These are phyloP conservation scores for Claviceps sp. DNA, from an alignment of 2,329 filamentous ascomycete genomes.

Conservation along the genomic window DNA sequence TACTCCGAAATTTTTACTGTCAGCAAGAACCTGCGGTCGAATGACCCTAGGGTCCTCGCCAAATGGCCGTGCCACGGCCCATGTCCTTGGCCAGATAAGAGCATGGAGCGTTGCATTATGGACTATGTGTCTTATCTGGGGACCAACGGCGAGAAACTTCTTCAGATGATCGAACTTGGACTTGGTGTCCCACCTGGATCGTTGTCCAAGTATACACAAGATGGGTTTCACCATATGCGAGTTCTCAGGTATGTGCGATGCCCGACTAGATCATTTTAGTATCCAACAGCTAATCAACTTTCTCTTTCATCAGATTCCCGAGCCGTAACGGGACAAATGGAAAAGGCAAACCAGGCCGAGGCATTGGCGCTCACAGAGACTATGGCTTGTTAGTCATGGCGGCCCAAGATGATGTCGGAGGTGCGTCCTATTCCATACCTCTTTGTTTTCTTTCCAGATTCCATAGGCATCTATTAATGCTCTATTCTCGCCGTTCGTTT, in stretches of 20 bases:
- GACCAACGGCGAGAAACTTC: slow-evolving; percentile 28
- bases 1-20: slow-evolving; percentile 40
- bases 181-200: slow-evolving; percentile 26
- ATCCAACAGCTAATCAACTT: neutral
- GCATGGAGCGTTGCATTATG: slow-evolving; percentile 26
- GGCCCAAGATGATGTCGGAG: slow-evolving; percentile 35
- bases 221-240: slow-evolving; percentile 39
- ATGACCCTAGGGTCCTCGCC: slow-evolving; percentile 24
- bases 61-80: slow-evolving; percentile 37
- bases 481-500: slow-evolving; percentile 8
- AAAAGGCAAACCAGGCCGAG: slow-evolving; percentile 34
- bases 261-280: neutral
- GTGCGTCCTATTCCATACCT: slow-evolving; percentile 11
- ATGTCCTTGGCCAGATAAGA: slow-evolving; percentile 31
- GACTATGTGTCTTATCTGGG: slow-evolving; percentile 28
- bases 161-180: slow-evolving; percentile 31
- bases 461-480: neutral
- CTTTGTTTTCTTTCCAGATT: neutral
- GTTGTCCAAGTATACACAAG: slow-evolving; percentile 27
- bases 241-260: slow-evolving; percentile 24
- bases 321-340: slow-evolving; percentile 25
- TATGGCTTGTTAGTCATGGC: slow-evolving; percentile 38
- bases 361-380: slow-evolving; percentile 38
- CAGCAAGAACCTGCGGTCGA: slow-evolving; percentile 29
- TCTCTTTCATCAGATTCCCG: slow-evolving; percentile 16